Evolutionary conservation across 148 eudicot genomes (phyloP).

Genomic region (Oxyria digyna): DNA sequence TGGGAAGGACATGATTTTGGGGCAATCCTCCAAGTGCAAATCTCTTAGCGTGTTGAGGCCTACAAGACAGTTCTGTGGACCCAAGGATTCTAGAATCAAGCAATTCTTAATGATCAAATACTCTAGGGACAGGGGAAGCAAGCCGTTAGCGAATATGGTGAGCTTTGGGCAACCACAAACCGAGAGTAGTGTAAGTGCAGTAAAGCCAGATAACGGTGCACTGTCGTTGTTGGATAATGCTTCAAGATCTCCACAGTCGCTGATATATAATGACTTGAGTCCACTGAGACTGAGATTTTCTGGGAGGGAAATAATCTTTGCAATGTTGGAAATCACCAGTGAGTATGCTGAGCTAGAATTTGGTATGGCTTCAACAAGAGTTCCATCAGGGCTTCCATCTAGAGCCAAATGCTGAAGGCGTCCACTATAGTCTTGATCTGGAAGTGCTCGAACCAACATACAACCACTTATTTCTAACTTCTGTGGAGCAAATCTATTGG

Average conservation of each 20-base stretch:
- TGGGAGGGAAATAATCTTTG: constrained; percentile 10
- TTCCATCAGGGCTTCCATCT: constrained; percentile 12
- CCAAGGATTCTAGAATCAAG: no score
- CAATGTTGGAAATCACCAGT: constrained; percentile 26
- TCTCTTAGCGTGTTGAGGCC: background rate
- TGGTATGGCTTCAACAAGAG: constrained; percentile 17
- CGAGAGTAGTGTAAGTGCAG: constrained; percentile 15
- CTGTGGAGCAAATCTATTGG: background rate
- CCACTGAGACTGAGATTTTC: background rate
- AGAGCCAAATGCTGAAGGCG: constrained; percentile 24
- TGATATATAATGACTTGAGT: background rate
- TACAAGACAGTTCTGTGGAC: no score
- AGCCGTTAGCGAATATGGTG: constrained; percentile 5
- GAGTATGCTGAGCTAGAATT: constrained; percentile 20
- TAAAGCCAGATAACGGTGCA: constrained; percentile 5
- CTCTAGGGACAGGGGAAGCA: constrained; percentile 11
- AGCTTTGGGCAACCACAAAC: constrained; percentile 16
- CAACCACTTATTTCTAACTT: constrained; percentile 1
- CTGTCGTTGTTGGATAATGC: background rate
- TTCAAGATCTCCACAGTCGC: background rate
- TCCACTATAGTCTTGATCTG: background rate
- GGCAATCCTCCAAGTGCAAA: background rate
- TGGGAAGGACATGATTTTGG: background rate
- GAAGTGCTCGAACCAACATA: background rate
- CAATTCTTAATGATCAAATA: background rate